Base-by-base conservation (phyloP, 768 basidiomycete species). In the Kwoniella shandongensis region DNA sequence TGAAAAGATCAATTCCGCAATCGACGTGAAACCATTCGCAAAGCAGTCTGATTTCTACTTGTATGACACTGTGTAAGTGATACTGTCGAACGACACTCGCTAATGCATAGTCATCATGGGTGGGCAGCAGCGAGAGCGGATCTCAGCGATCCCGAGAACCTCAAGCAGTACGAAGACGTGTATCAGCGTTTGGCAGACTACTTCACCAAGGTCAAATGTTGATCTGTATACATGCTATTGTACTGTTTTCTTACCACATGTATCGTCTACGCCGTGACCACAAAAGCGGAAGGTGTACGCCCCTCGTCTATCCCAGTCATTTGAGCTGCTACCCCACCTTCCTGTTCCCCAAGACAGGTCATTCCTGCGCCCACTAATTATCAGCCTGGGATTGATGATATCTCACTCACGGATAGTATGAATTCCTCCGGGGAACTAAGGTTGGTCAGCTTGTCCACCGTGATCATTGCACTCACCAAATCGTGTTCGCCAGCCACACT, bases 81-180 rank as follows among this genome's bases (percentile, higher is more conserved):
- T 4, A 29, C n/a, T n/a, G n/a, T n/a, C n/a, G n/a, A 13, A 5
- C 12, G 54, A 50, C 20, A 23, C 51, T 50, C 54, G 38, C 12
- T 20, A 3, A n/a, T 36, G n/a, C 46, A 6, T 42, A 82, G 81
- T 79, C 59, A 83, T 76, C 85, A 86, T 62, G 85, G 85, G 30
- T 87, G 72, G 72, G 72, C 85, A 4, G 85, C 84, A 18, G 85
- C 85, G 2, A 79, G 85, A 44, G 85, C 80, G 1, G 77, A 86
- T 68, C 77, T 86, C 51, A 78, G 80, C 25, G 78, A 85, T 49
- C 70, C 78, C 20, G 83, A 85, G 55, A 85, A 85, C 72, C 80
- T 81, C 69, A 81, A 81, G 68, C 81, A 83, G 80, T 85, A 75
- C 55, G 79, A 84, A 61, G 82, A 85, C 54, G 78, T 86, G n/a